Conservation (phyloP, 2,329 filamentous ascomycete genomes). For the Scorias spongiosa region DNA sequence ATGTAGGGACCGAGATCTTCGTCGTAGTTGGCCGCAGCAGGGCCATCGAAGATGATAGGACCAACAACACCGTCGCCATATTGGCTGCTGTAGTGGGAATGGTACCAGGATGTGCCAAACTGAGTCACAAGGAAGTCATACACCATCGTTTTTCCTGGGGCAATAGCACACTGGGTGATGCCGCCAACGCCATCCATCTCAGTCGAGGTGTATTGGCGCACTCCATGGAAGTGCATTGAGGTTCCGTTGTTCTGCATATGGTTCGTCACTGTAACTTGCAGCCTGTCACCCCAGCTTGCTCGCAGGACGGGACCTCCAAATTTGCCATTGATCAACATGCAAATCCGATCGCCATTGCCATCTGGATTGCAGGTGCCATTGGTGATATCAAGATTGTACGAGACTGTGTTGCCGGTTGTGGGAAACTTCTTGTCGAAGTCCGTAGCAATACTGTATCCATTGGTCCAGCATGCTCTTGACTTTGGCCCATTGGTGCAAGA, state of each 20-base stretch:
- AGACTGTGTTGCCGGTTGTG: constrained; percentile 19
- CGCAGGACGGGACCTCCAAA: constrained; percentile 28
- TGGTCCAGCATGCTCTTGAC: constrained; percentile 24
- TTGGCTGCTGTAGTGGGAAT: constrained; percentile 26
- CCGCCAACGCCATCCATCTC: constrained; percentile 32
- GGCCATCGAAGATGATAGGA: constrained; percentile 26
- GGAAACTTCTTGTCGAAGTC: constrained; percentile 27
- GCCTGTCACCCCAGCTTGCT: constrained; percentile 30
- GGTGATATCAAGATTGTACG: constrained; percentile 19
- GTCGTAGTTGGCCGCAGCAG: constrained; percentile 24
- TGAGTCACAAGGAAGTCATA: constrained; percentile 24
- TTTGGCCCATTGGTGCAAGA: constrained; percentile 22
- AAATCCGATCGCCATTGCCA: constrained; percentile 17
- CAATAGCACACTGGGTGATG: constrained; percentile 29
- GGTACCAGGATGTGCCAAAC: constrained; percentile 27
- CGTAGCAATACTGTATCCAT: constrained; percentile 24
- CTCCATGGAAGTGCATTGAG: constrained; percentile 36
- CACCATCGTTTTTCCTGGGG: constrained; percentile 17
- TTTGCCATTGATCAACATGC: constrained; percentile 43
- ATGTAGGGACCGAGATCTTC: constrained; percentile 22
- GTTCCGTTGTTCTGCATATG: constrained; percentile 23
- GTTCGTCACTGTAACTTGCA: constrained; percentile 21
- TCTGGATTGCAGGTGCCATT: constrained; percentile 24
- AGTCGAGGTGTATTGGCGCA: constrained; percentile 36
- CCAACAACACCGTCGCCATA: constrained; percentile 26